Base-by-base conservation (phyloP, 257 asterid genomes). In the Thymus quinquecostatus region DNA sequence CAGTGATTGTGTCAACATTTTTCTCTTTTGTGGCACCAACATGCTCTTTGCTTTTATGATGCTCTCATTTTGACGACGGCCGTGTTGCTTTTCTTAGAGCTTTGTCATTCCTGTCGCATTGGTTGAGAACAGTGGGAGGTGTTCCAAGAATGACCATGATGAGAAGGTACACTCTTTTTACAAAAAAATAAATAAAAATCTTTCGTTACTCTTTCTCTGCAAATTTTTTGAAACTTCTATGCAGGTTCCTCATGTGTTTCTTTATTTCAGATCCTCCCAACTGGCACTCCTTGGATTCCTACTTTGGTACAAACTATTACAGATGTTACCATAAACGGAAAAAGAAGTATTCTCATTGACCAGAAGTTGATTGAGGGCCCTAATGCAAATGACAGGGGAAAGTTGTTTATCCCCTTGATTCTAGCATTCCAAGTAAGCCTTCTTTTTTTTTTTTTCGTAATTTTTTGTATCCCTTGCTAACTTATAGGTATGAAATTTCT, bases 121-220 rank as follows among this genome's bases (percentile, higher is more conserved):
- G 86, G 99, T 92, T 75, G 99, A 95, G 84, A 95, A 95, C 81
- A 95, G 96, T 40, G 96, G 97, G 71, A 88, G 99, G 76, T 92
- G 99, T 70, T 83, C 81, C 86, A 95, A 92, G 94, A 95, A 95
- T 57, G 96, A 95, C 45, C 40, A 68, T 21, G 98, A 92, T 2
- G 99, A 95, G 80, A 95, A 92, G 99, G 99, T 92, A 30, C 28
- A 78, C 40, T 54, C 10, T 34, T 67, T 53, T 48, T 50, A 41
- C 2, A 3, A 6, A 3, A 56, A 54, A 21, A 10, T 50, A 41
- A 1, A 3, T 10, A 3, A 56, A 54, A 21, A 10, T 44, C 10
- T 10, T 6, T 14, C 21, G 5, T 10, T 59, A 32, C 69, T 10
- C 58, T 11, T 40, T 41, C 28, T 27, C 57, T 50, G 57, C 33